Evolutionary conservation across 345 rosid genomes (phyloP).

Genomic region (Arabis alpina): DNA sequence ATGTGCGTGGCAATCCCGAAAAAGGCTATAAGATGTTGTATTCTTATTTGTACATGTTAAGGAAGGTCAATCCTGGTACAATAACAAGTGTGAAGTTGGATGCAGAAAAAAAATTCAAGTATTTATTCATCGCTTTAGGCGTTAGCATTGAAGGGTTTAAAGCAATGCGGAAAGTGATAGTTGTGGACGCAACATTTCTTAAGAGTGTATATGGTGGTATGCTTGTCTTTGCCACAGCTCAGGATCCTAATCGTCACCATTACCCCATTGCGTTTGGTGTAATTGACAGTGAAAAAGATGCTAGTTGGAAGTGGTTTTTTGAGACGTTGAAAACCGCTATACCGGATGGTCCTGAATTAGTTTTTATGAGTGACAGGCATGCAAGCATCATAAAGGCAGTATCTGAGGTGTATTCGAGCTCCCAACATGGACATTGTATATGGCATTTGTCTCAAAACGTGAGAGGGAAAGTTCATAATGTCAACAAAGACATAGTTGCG

Average conservation of each 20-base stretch:
- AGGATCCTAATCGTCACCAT: neutral
- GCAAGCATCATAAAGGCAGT: neutral
- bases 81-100: neutral
- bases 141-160: neutral
- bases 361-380: neutral
- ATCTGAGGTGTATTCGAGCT: neutral
- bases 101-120: neutral
- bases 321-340: neutral
- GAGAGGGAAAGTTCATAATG: neutral
- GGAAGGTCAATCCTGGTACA: conserved; percentile 1
- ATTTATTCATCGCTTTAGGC: conserved; percentile 3
- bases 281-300: neutral
- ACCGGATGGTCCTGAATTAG: neutral
- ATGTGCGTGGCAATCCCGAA: neutral
- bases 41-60: neutral
- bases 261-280: neutral
- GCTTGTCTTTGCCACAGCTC: neutral
- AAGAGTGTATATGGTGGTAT: neutral
- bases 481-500: neutral
- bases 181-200: conserved; percentile 4
- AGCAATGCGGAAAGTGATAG: conserved; percentile 5
- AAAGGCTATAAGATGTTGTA: neutral
- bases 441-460: neutral
- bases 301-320: neutral
- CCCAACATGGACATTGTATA: neutral